Evolutionary conservation across 2,329 filamentous ascomycete genomes (phyloP).

Genomic region (Cytospora piceicola): DNA sequence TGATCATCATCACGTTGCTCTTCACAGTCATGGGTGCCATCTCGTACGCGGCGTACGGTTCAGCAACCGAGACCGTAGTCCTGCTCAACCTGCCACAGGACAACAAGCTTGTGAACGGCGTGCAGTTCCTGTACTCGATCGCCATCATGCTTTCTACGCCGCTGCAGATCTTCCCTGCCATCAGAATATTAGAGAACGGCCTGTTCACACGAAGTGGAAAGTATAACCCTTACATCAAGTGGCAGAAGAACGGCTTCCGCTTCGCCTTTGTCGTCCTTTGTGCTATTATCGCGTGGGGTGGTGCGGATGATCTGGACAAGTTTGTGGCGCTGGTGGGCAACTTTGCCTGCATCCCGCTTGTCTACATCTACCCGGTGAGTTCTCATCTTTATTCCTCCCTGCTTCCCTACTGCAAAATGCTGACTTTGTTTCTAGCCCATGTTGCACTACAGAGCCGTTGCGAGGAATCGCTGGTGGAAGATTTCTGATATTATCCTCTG

Average conservation of each 20-base stretch:
- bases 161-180: conserved; percentile 95
- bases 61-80: conserved; percentile 93
- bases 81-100: conserved; percentile 96
- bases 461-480: conserved; percentile 68
- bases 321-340: conserved; percentile 96
- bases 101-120: conserved; percentile 89
- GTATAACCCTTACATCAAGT: conserved; percentile 98
- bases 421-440: conserved; percentile 67
- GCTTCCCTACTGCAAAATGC: conserved; percentile 24
- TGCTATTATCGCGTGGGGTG: conserved; percentile 85
- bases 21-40: conserved; percentile 91
- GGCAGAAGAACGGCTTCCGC: conserved; percentile 97
- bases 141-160: conserved; percentile 97
- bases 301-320: conserved; percentile 92
- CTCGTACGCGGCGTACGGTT: conserved; percentile 95
- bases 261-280: conserved; percentile 91
- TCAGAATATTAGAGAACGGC: conserved; percentile 93
- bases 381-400: background rate
- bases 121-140: conserved; percentile 96
- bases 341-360: conserved; percentile 95
- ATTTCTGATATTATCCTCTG: conserved; percentile 75
- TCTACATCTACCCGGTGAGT: conserved; percentile 96
- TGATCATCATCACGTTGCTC: conserved; percentile 91
- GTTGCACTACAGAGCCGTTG: conserved; percentile 83
- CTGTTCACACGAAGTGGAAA: conserved; percentile 94